Evolutionary conservation across 495 filamentous ascomycete genomes (phyloP), one percentile per base, ranked within the genome.

Genomic region (Acidomyces sp.): DNA sequence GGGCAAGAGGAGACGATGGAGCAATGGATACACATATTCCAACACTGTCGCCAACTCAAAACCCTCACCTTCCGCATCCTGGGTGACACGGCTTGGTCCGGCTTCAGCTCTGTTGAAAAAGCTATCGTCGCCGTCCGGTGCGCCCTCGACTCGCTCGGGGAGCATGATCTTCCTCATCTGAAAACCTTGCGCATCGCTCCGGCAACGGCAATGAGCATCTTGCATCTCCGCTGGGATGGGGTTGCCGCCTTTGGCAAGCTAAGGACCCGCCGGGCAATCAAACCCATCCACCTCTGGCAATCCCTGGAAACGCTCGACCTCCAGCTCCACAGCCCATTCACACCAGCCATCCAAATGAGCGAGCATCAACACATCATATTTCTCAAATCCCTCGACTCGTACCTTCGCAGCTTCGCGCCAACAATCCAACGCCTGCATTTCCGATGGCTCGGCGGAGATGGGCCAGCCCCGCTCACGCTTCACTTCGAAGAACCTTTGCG

Each of bases 221-320:
- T 58, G 12, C 51, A 51, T 30, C 39, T 54, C 6, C 55, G 55
- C 40, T 56, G 51, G 51, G 13, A 35, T 4, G 48, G 54, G 22
- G 21, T 48, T n/a, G 25, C 2, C 22, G 44, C 45, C 10, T 51
- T 46, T 29, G 27, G 40, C 40, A 31, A 13, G 43, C 48, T 4
- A 10, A 13, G 23, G 28, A 39, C 30, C 43, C 22, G 13, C 33
- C 39, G n/a, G 39, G 9, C 33, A 18, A 27, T 23, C 19, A 29
- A 29, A 29, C 13, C 9, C 13, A 29, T 29, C 7, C 15, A 2
- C 4, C 37, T 5, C 16, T 57, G 54, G 54, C 20, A 40, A 17
- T 21, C 17, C 20, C 29, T 58, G 19, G 30, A 37, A 7, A 41
- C 38, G 10, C 41, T 58, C 18, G 51, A 46, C 28, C 17, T 58